Conservation (phyloP, 1,284 basidiomycete genomes). For the Tylopilus sp. region DNA sequence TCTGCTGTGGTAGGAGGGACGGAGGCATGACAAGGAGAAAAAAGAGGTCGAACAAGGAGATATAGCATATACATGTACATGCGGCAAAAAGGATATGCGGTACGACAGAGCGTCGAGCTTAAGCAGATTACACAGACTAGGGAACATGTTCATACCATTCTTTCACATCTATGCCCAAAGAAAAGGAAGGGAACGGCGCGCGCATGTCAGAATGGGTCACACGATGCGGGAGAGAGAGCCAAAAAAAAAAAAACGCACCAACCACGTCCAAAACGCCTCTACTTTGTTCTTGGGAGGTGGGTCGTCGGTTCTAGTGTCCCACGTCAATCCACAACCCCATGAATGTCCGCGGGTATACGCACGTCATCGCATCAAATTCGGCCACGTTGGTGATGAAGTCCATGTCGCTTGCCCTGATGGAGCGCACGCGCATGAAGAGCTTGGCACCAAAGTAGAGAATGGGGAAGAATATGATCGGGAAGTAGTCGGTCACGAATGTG, state of each 20-base stretch:
- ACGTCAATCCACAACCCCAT: conserved; percentile 6
- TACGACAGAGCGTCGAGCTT: too few species aligned
- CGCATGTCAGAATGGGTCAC: neutral
- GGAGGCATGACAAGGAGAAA: too few species aligned
- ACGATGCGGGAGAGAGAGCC: neutral
- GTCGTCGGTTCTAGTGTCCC: conserved; percentile 22
- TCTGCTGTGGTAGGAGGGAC: too few species aligned
- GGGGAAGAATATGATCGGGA: conserved; percentile 59
- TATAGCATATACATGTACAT: too few species aligned
- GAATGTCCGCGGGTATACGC: conserved; percentile 2
- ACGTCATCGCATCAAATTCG: conserved; percentile 50
- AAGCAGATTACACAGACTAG: too few species aligned
- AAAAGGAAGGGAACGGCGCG: too few species aligned
- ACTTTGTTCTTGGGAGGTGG: conserved; percentile 27
- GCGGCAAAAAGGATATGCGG: too few species aligned
- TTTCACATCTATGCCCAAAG: conserved; percentile 13
- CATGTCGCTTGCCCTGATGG: conserved; percentile 45
- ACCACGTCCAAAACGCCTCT: conserved; percentile 28
- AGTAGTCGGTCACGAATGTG: conserved; percentile 49
- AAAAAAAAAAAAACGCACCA: conserved; percentile 13
- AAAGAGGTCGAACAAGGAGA: too few species aligned
- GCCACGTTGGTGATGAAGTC: conserved; percentile 53
- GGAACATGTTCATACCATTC: conserved; percentile 13
- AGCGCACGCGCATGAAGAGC: conserved; percentile 37
- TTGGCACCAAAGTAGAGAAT: conserved; percentile 49